phyloP scores from a whole-genome alignment of 2,329 filamentous ascomycete genomes.

The Fulvia fulva region DNA sequence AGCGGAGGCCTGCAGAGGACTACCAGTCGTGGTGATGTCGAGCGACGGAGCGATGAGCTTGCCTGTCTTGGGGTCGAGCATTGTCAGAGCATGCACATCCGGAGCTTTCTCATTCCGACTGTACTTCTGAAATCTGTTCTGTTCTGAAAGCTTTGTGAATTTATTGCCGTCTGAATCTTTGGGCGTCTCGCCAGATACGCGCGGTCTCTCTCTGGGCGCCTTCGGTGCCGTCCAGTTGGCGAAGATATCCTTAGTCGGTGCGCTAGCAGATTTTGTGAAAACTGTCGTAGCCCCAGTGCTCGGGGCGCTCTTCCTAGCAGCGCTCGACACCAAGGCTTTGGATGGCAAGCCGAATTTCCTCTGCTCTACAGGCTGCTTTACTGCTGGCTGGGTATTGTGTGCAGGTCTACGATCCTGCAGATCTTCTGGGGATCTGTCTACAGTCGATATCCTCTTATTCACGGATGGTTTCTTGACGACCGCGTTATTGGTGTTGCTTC shows the following conservation, averaged over 20 bases:
- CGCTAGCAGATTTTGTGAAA: background rate
- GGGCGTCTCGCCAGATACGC: slow-evolving; percentile 22
- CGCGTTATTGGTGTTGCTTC: background rate
- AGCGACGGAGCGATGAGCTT: slow-evolving; percentile 7
- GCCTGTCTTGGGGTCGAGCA: slow-evolving; percentile 31
- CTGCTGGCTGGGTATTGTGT: background rate
- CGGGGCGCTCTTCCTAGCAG: slow-evolving; percentile 17
- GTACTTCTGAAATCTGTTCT: slow-evolving; percentile 24
- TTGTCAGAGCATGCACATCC: slow-evolving; percentile 23
- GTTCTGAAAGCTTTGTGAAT: slow-evolving; percentile 22
- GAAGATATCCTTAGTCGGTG: slow-evolving; percentile 10
- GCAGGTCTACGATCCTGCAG: background rate
- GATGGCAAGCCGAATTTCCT: background rate
- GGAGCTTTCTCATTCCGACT: slow-evolving; percentile 27
- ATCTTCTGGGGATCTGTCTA: slow-evolving; percentile 12
- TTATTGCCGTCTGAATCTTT: slow-evolving; percentile 19
- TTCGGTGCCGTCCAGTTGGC: slow-evolving; percentile 13
- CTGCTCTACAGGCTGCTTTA: slow-evolving; percentile 1
- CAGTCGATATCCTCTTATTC: background rate
- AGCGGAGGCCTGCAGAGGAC: background rate
- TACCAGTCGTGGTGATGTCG: background rate
- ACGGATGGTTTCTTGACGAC: background rate
- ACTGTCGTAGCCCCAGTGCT: background rate
- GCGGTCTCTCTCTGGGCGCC: slow-evolving; percentile 12
- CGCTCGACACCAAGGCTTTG: slow-evolving; percentile 1